phyloP scores from a whole-genome alignment of 2,329 filamentous ascomycete species.

The Aphanocladium album region DNA sequence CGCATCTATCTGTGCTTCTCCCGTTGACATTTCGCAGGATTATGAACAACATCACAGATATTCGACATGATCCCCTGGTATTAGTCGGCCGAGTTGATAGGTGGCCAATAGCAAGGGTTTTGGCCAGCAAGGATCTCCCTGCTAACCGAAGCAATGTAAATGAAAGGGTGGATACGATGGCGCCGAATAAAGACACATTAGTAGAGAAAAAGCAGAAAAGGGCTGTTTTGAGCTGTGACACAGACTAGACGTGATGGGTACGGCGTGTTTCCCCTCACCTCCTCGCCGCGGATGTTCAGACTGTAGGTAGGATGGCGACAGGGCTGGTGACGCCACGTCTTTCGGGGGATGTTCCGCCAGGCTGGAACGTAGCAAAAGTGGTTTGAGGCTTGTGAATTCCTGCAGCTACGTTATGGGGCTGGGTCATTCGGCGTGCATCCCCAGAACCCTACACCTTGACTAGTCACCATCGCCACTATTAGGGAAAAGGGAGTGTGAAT shows the following conservation, averaged over 20 bases:
- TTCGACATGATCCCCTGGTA: background rate
- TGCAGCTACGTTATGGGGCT: background rate
- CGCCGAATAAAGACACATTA: background rate
- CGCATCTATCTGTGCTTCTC: too few species aligned
- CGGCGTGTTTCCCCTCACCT: background rate
- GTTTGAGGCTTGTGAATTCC: background rate
- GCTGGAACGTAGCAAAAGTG: background rate
- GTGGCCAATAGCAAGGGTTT: background rate
- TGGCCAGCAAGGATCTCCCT: background rate
- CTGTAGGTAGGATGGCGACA: too few species aligned
- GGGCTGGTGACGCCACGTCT: background rate
- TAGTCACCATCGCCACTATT: background rate
- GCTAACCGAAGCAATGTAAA: background rate
- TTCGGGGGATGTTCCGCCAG: background rate
- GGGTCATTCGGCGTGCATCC: background rate
- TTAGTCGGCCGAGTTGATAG: background rate
- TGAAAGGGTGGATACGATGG: background rate
- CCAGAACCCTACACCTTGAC: too few species aligned
- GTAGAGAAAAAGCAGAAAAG: background rate
- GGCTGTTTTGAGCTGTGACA: background rate
- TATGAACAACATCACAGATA: background rate
- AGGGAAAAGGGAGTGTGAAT: too few species aligned
- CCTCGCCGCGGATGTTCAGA: background rate
- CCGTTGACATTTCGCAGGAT: too few species aligned
- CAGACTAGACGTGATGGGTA: background rate